Evolutionary conservation across 176 grass and related monocot species (phyloP).

Genomic region (Raddia guianensis): DNA sequence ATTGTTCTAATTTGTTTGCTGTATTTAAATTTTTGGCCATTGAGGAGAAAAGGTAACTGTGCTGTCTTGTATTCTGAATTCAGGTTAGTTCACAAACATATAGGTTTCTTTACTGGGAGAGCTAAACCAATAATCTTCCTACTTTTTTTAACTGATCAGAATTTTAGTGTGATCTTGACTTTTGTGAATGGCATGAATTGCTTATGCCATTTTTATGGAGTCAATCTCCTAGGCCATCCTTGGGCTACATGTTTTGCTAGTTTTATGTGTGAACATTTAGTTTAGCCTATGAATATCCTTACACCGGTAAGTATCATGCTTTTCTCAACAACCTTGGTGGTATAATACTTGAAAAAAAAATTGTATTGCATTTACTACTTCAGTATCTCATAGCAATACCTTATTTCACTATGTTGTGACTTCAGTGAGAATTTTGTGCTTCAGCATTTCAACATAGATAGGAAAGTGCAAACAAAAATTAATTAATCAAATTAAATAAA

Average conservation of each 20-base stretch:
- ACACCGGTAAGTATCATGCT: not conserved
- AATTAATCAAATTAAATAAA: not conserved
- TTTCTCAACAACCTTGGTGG: not conserved
- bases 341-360: not conserved
- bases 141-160: not conserved
- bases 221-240: not conserved
- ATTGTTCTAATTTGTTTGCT: conserved; percentile 46
- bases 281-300: not conserved
- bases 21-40: conserved; percentile 27
- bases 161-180: not conserved
- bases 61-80: conserved; percentile 3
- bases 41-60: conserved; percentile 7
- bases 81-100: not conserved
- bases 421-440: not conserved
- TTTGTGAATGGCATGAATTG: not conserved
- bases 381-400: not conserved
- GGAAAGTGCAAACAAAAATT: not conserved
- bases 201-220: not conserved
- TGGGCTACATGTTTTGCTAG: not conserved
- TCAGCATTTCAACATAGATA: not conserved
- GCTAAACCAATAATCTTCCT: not conserved
- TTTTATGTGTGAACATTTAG: not conserved
- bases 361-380: not conserved
- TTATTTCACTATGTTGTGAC: not conserved
- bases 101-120: not conserved